Base-by-base conservation (phyloP, 2,329 filamentous ascomycete genomes). In the Aspergillus calidoustus region DNA sequence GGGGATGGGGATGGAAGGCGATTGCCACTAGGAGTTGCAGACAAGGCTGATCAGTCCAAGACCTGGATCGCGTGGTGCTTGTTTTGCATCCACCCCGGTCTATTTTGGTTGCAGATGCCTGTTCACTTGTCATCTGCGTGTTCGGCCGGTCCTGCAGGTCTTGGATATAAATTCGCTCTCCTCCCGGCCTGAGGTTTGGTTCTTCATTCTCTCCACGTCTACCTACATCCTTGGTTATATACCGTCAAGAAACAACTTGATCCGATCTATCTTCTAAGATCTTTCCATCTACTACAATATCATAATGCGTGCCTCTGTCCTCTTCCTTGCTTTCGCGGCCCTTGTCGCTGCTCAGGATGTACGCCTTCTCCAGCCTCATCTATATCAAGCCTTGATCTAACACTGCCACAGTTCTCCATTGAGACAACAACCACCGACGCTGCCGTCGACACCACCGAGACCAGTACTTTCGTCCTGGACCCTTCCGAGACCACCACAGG, bases 301-400 rank as follows among this genome's bases (percentile, higher is more conserved):
- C 76, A 80, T 72, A 41, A 84, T 84, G 81, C 82, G 79, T 74
- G 72, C 74, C 72, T 78, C 79, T 34, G 66, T 79, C 67, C 62
- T 83, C 72, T 62, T 81, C 69, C 66, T 77, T 69, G 74, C 80
- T 72, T 68, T 80, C 76, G 74, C 77, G 65, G 81, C 77, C 60
- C 71, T 79, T 54, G 81, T 74, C 48, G 68, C 76, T 61, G 78
- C 78, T 38, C 77, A 80, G 67, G 34, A 41, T 41, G 34, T 41
- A 41, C 68, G 67, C 59, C 68, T 67, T 54, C 62, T 62, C 43
- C 25, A 44, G 34, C 61, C 63, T 46, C 64, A 34, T 23, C 46
- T 23, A 15, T 15, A 25, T 6, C 7, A 17, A 62, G 66, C 51
- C 47, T 57, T 55, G 53, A 30, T 54, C 59, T 60, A 23, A 64